These are phyloP conservation scores for Cordyceps farinosa DNA, from an alignment of 2,329 filamentous ascomycete species.

Conservation along the genomic window DNA sequence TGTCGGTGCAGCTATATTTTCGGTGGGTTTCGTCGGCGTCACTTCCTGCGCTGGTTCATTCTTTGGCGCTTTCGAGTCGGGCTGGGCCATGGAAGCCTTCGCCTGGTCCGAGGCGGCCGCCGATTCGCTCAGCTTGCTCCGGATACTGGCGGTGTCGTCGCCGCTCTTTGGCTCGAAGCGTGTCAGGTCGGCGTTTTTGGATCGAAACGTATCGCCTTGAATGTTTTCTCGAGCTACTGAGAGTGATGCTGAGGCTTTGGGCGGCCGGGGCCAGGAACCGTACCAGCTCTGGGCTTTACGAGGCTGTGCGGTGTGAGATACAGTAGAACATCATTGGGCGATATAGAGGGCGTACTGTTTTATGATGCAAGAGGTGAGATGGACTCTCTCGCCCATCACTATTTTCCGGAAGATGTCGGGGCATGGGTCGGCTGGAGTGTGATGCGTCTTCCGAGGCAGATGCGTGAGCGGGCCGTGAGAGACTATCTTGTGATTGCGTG, in stretches of 20 bases:
- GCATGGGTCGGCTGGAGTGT: conserved; percentile 13
- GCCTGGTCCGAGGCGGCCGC: conserved; percentile 11
- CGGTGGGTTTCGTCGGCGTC: background rate
- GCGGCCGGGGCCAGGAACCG: conserved; percentile 54
- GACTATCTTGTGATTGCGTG: conserved; percentile 20
- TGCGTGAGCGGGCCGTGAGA: conserved; percentile 11
- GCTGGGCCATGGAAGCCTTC: conserved; percentile 18
- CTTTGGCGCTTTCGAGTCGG: background rate
- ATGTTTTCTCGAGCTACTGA: conserved; percentile 60
- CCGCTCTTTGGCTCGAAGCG: conserved; percentile 46
- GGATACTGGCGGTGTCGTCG: conserved; percentile 32
- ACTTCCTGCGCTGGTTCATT: background rate
- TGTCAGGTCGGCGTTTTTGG: conserved; percentile 46
- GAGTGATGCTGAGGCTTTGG: conserved; percentile 57
- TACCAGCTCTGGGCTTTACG: conserved; percentile 59
- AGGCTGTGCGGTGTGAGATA: conserved; percentile 33
- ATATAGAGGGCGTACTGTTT: conserved; percentile 18
- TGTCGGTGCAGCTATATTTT: background rate
- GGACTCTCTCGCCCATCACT: background rate
- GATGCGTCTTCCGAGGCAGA: conserved; percentile 20
- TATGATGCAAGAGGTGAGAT: conserved; percentile 14
- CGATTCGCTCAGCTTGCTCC: conserved; percentile 22
- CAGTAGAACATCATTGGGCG: background rate
- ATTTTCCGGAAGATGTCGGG: conserved; percentile 6
- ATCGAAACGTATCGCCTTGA: conserved; percentile 50